Percentiles rank a stretch among this genome's conserved stretches.
These are phyloP conservation scores for Comarum palustre DNA, from an alignment of 306 rosid species.

Conservation along the genomic window DNA sequence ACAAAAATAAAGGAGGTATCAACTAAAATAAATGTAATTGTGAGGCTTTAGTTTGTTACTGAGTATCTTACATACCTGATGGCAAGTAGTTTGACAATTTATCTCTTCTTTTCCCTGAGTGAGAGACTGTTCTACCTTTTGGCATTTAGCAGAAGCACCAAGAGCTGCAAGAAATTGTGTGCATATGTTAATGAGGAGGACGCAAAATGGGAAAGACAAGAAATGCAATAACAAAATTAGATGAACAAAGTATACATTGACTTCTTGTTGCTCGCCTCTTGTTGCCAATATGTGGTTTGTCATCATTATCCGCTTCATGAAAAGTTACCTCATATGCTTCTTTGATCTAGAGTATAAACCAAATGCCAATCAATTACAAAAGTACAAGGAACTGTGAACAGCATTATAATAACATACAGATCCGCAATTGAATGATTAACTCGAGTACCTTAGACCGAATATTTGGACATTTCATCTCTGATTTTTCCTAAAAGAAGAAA, in stretches of 20 bases:
- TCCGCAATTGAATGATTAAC: background rate
- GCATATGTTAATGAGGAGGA: background rate
- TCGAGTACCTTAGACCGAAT: slow-evolving; percentile 38
- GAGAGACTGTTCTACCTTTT: background rate
- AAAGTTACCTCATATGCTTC: slow-evolving; percentile 39
- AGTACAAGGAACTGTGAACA: slow-evolving; percentile 16
- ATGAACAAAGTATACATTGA: slow-evolving; percentile 47
- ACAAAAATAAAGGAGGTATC: slow-evolving; percentile 18
- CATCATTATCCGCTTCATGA: slow-evolving; percentile 28
- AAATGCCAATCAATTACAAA: slow-evolving; percentile 10
- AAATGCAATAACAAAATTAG: background rate
- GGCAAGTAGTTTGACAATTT: slow-evolving; percentile 24
- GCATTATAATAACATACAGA: background rate
- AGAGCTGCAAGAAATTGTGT: slow-evolving; percentile 2
- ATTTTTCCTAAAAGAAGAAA: slow-evolving; percentile 44
- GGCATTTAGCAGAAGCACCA: background rate
- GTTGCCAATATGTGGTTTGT: slow-evolving; percentile 28
- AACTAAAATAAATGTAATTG: slow-evolving; percentile 9
- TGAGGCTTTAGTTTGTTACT: background rate
- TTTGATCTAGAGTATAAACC: slow-evolving; percentile 36
- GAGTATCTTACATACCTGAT: slow-evolving; percentile 37
- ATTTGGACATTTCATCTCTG: slow-evolving; percentile 31
- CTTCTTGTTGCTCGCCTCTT: slow-evolving; percentile 52
- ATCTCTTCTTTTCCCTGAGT: slow-evolving; percentile 46
- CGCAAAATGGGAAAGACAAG: background rate